Conservation (phyloP, 1,284 basidiomycete genomes). For the Ustanciosporium gigantosporum region DNA sequence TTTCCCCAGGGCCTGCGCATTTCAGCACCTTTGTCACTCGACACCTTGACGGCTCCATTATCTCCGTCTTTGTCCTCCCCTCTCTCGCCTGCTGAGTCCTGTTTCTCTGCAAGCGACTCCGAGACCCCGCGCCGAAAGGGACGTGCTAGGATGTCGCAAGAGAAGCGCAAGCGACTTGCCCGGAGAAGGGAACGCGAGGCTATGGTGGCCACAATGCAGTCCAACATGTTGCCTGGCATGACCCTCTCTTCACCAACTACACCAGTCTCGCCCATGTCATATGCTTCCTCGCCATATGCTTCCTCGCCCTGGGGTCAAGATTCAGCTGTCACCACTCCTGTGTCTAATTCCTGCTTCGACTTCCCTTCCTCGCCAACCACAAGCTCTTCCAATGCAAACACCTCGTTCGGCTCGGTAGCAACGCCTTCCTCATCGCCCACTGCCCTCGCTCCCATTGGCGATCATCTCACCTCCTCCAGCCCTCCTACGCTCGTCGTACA, state of each 20-base stretch:
- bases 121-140: slow-evolving; percentile 32
- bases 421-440: background rate
- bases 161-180: slow-evolving; percentile 45
- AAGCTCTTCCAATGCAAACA: background rate
- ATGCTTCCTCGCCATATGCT: no score
- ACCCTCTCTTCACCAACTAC: no score
- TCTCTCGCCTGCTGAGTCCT: slow-evolving; percentile 11
- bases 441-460: background rate
- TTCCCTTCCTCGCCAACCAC: background rate
- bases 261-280: no score
- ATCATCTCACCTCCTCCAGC: background rate
- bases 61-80: slow-evolving; percentile 12
- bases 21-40: background rate
- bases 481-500: slow-evolving; percentile 28
- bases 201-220: background rate
- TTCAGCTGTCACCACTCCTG: background rate
- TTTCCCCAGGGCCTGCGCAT: background rate
- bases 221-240: background rate
- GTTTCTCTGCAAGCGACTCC: slow-evolving; percentile 13
- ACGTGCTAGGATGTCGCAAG: slow-evolving; percentile 47
- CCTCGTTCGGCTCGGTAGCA: no score
- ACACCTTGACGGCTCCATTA: background rate
- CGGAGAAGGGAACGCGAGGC: slow-evolving; percentile 43
- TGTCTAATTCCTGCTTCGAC: background rate
- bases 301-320: no score